These are phyloP conservation scores for Penstemon newberryi DNA, from an alignment of 257 asterid genomes.

Conservation along the genomic window DNA sequence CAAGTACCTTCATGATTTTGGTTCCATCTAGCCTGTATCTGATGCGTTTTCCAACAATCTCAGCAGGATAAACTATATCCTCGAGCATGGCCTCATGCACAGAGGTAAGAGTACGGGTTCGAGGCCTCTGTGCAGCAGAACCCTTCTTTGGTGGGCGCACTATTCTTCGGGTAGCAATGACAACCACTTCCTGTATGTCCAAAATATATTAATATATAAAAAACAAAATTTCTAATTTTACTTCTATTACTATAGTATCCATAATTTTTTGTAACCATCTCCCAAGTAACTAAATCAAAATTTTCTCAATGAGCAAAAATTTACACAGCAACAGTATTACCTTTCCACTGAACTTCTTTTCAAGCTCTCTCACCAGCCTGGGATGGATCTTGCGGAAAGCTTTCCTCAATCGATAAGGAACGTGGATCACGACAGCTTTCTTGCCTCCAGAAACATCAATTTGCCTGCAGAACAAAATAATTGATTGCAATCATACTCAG, in stretches of 20 bases:
- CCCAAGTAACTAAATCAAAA: neutral
- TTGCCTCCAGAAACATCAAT: conserved; percentile 73
- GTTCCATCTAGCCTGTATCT: conserved; percentile 74
- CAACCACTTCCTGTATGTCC: conserved; percentile 62
- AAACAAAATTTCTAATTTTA: neutral
- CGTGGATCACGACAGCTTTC: conserved; percentile 91
- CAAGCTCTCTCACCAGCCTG: conserved; percentile 87
- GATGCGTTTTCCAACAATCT: conserved; percentile 62
- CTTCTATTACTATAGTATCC: neutral
- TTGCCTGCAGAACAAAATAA: conserved; percentile 46
- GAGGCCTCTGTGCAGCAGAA: conserved; percentile 66
- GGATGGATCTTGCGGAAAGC: conserved; percentile 88
- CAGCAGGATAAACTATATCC: conserved; percentile 74
- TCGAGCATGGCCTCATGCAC: conserved; percentile 79
- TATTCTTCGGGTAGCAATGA: conserved; percentile 80
- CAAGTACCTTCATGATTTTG: conserved; percentile 63
- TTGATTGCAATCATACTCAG: neutral
- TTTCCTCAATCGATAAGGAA: conserved; percentile 80
- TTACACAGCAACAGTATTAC: conserved; percentile 31
- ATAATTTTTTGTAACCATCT: neutral
- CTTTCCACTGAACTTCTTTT: conserved; percentile 98
- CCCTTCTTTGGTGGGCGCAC: conserved; percentile 80
- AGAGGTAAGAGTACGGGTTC: conserved; percentile 68
- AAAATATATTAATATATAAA: neutral
- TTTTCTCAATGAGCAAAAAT: neutral